A percentile compares a stretch with the other conserved stretches of the same genome.
These are phyloP conservation scores for Mixia osmundae DNA, from an alignment of 1,284 basidiomycete genomes.

Conservation along the genomic window DNA sequence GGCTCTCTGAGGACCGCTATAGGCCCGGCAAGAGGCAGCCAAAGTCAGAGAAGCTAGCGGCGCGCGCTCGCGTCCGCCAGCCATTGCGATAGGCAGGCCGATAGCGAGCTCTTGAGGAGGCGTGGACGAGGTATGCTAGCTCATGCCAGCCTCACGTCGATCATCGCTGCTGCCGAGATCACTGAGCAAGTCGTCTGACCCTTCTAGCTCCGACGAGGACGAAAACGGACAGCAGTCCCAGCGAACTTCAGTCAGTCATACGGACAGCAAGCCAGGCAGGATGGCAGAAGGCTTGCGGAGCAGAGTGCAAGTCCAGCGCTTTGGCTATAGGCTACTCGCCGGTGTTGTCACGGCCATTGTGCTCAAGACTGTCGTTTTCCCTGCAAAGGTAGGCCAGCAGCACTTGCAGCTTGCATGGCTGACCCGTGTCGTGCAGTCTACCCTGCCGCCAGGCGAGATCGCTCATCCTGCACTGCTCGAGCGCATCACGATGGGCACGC, in stretches of 20 bases:
- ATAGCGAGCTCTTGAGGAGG: no score
- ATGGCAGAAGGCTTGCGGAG: no score
- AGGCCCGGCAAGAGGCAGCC: no score
- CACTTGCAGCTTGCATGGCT: background rate
- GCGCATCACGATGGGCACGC: constrained; percentile 42
- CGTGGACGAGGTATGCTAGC: no score
- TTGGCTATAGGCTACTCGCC: background rate
- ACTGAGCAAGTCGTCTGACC: background rate
- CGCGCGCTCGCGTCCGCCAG: no score
- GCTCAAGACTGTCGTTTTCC: background rate
- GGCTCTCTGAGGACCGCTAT: no score
- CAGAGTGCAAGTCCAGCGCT: background rate
- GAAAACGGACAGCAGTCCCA: no score
- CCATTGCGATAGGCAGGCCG: no score
- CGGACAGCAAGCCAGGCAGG: no score
- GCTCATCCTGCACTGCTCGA: constrained; percentile 36
- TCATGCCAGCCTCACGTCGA: no score
- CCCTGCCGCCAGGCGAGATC: constrained; percentile 18
- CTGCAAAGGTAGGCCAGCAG: background rate
- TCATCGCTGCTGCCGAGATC: background rate
- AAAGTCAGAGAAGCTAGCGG: no score
- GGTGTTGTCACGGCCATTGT: background rate
- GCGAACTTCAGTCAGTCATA: no score
- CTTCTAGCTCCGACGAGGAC: background rate
- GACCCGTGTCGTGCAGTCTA: constrained; percentile 7